phyloP scores from a whole-genome alignment of 1,284 basidiomycete species.

The Apiotrichum domesticum region DNA sequence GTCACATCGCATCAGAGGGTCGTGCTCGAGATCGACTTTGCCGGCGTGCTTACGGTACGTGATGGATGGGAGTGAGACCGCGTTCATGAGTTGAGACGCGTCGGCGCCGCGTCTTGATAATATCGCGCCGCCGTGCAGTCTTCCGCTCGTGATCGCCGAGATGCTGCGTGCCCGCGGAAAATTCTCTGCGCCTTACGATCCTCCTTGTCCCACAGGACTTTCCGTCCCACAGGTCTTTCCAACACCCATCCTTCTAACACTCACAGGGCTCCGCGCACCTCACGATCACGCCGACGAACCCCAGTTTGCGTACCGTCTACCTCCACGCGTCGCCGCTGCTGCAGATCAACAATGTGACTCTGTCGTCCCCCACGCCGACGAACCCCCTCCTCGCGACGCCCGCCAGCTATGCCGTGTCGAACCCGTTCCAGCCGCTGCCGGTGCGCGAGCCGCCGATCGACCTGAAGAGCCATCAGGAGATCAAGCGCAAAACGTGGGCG shows the following conservation, averaged over 20 bases:
- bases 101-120: too few species aligned
- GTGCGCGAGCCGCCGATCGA: conserved; percentile 53
- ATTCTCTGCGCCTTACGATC: too few species aligned
- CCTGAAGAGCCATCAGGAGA: conserved; percentile 82
- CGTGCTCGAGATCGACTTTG: conserved; percentile 43
- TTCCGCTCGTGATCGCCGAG: too few species aligned
- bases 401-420: conserved; percentile 60
- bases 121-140: too few species aligned
- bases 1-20: conserved; percentile 40
- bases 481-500: conserved; percentile 87
- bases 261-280: conserved; percentile 38
- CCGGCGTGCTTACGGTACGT: conserved; percentile 31
- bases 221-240: too few species aligned
- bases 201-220: too few species aligned
- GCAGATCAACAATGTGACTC: conserved; percentile 35
- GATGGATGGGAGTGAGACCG: too few species aligned
- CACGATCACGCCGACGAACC: conserved; percentile 40
- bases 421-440: conserved; percentile 50
- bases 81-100: too few species aligned
- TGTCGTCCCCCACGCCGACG: conserved; percentile 36
- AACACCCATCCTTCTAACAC: neutral
- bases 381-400: conserved; percentile 57
- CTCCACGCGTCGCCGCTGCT: conserved; percentile 42
- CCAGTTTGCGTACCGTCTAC: conserved; percentile 38
- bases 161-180: too few species aligned